Evolutionary conservation across 129 eudicot species (phyloP), one percentile per base, ranked within the genome.

Genomic region (Helianthus tuberosus): DNA sequence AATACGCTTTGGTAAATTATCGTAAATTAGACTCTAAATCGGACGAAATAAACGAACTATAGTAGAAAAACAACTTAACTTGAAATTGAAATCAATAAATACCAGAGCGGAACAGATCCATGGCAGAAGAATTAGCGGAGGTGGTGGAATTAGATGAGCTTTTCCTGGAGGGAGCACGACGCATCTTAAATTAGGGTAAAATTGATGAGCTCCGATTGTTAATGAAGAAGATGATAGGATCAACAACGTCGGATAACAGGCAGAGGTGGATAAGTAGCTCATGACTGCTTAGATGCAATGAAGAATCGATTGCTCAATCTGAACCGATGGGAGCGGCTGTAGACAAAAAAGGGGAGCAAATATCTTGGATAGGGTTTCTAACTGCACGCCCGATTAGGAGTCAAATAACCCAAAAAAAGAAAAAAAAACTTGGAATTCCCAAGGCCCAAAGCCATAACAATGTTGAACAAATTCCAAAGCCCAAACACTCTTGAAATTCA

Each of bases 101-200:
- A 89, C 96, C 91, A 50, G 96, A 86, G 73, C 91, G 91, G 43
- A 78, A 89, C 25, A 81, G 87, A 86, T 89, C 96, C 81, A 72
- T 85, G 66, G 89, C 80, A 14, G 89, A 74, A 25, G 91, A 85
- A 79, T 74, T 85, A 73, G 80, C 72, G 60, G 87, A 79, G 39
- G 86, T 77, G 1, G 86, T 71, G 10, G 94, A 86, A 84, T 69
- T 82, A 10, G 87, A 16, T 29, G 86, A 77, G 64, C 65, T 84
- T 84, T 89, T 89, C 72, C 80, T 86, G n/a, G 89, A 84, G 3
- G 96, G 84, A 82, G 85, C 84, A 59, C 96, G 89, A 60, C 89
- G 89, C 96, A 89, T 89, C 75, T 77, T 25, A 1, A 66, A 75
- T 66, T 68, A 54, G 73, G 67, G 58, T 1, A 39, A 55, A 23